Evolutionary conservation across 2,329 filamentous ascomycete species (phyloP).

Genomic region (Paramyrothecium sp.): DNA sequence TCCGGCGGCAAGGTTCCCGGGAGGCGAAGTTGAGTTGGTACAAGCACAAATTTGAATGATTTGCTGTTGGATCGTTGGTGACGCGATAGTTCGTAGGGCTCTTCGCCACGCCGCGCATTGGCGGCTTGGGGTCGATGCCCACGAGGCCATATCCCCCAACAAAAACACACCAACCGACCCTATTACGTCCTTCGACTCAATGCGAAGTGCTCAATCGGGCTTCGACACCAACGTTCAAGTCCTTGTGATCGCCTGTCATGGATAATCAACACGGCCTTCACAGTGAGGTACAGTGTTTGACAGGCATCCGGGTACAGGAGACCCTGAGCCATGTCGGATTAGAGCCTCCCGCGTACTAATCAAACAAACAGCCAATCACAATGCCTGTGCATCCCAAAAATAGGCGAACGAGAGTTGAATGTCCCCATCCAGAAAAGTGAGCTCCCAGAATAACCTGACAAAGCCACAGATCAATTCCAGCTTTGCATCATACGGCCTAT

Average conservation of each 20-base stretch:
- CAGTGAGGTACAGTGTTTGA: background rate
- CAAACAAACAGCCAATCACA: background rate
- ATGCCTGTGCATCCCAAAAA: background rate
- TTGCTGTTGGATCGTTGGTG: too few relatives aligned
- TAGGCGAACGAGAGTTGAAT: background rate
- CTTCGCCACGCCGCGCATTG: too few relatives aligned
- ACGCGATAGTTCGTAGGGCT: too few relatives aligned
- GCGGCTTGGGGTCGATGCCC: too few relatives aligned
- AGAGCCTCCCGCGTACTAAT: background rate
- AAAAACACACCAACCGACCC: too few relatives aligned
- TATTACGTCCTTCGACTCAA: too few relatives aligned
- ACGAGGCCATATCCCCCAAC: too few relatives aligned
- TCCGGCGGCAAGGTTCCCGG: too few relatives aligned
- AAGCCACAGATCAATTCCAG: background rate
- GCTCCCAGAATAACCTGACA: background rate
- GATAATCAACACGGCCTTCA: background rate
- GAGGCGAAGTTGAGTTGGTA: too few relatives aligned
- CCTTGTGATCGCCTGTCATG: background rate
- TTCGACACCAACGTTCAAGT: background rate
- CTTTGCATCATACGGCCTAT: too few relatives aligned
- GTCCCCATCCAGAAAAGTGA: background rate
- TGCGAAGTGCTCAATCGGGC: too few relatives aligned
- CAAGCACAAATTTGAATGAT: too few relatives aligned
- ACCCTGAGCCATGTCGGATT: background rate
- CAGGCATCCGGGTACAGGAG: background rate